These are phyloP conservation scores for Pestalotiopsis sp. DNA, from an alignment of 2,329 filamentous ascomycete species.

Conservation along the genomic window DNA sequence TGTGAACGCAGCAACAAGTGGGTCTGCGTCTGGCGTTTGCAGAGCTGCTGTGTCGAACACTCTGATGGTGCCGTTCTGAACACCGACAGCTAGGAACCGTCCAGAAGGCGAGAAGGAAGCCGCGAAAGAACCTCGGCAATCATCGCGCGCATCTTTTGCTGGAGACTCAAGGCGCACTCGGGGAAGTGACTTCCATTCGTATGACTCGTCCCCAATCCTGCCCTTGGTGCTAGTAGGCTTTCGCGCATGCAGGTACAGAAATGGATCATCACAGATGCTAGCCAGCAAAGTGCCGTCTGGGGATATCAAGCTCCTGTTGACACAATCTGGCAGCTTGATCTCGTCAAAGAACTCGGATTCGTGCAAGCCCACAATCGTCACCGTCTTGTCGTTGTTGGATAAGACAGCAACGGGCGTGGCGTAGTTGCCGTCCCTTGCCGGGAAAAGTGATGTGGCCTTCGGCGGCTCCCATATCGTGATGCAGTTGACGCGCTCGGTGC, in stretches of 20 bases:
- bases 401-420: slow-evolving; percentile 66
- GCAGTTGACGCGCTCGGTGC: slow-evolving; percentile 66
- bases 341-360: slow-evolving; percentile 67
- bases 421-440: slow-evolving; percentile 42
- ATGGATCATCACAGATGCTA: slow-evolving; percentile 85
- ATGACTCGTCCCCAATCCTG: slow-evolving; percentile 30
- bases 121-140: slow-evolving; percentile 72
- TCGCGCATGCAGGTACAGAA: slow-evolving; percentile 79
- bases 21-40: slow-evolving; percentile 47
- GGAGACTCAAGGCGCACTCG: slow-evolving; percentile 62
- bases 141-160: slow-evolving; percentile 52
- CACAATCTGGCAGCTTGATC: slow-evolving; percentile 77
- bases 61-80: slow-evolving; percentile 79
- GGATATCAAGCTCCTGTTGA: slow-evolving; percentile 94
- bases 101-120: slow-evolving; percentile 77
- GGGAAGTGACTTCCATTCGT: slow-evolving; percentile 54
- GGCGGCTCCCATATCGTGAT: slow-evolving; percentile 66
- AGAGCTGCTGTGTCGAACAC: slow-evolving; percentile 66
- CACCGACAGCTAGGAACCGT: slow-evolving; percentile 73
- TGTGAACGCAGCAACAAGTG: slow-evolving; percentile 74
- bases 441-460: slow-evolving; percentile 26
- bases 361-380: slow-evolving; percentile 79
- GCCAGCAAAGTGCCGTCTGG: slow-evolving; percentile 81
- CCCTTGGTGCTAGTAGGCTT: slow-evolving; percentile 34
- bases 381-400: slow-evolving; percentile 89